Evolutionary conservation across 2,329 filamentous ascomycete genomes (phyloP), one percentile per base, ranked within the genome.

Genomic region (Arthrobotrys megalospora): DNA sequence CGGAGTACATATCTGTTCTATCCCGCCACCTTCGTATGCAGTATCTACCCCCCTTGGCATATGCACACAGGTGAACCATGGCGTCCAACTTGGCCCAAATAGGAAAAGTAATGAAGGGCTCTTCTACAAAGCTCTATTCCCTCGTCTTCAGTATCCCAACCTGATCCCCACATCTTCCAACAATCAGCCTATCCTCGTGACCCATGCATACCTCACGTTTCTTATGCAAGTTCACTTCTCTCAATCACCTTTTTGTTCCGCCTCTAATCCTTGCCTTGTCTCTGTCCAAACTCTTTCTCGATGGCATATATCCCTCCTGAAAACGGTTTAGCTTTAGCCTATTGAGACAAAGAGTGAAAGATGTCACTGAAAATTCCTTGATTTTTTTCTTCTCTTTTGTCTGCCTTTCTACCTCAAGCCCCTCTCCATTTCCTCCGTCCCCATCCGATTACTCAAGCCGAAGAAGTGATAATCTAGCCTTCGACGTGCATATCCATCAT

Each of bases 131-230:
- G 34, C 47, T 50, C 34, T 50, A 16, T 43, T 60, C 47, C n/a
- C 38, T 45, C 19, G 45, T 41, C 45, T 24, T 64, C 58, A 45
- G 66, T 63, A 52, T 36, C 50, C 32, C 58, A 28, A 62, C 28
- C 12, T 4, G 28, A 50, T 67, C 52, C 43, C 63, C 70, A 75
- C 70, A 60, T 75, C 38, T 53, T 55, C 52, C 32, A 52, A 50
- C 32, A 75, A 75, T 67, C 70, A 75, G 70, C 38, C 70, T 67
- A 53, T 60, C 70, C 70, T 75, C 70, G 70, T 75, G 70, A 75
- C 34, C 70, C 70, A 75, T 75, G 70, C 48, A 12, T 32, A 28
- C 47, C 16, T 65, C 55, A 60, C 34, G 34, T 48, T 62, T 34
- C 36, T 34, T 41, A 75, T 75, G 70, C 70, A 75, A 41, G 50